Percentiles rank a stretch among this genome's conserved stretches.
These are phyloP conservation scores for Harringtonia lauricola DNA, from an alignment of 2,329 filamentous ascomycete genomes.

Conservation along the genomic window DNA sequence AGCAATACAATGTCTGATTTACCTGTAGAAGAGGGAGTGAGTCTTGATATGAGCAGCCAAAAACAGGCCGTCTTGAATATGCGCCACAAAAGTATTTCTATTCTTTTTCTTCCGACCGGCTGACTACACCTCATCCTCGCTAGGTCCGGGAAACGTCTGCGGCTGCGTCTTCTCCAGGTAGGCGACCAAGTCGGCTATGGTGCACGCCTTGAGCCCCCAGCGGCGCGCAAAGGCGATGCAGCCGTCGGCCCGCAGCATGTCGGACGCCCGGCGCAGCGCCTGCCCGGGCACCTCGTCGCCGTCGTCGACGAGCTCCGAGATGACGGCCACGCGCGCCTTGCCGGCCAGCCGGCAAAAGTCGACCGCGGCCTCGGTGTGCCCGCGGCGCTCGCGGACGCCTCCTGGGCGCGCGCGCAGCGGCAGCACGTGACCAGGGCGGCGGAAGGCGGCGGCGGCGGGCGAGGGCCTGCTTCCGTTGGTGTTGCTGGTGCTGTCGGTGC, in stretches of 20 bases:
- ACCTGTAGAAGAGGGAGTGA: background rate
- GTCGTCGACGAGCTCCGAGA: slow-evolving; percentile 86
- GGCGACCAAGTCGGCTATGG: slow-evolving; percentile 78
- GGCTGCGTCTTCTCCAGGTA: slow-evolving; percentile 71
- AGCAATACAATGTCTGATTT: background rate
- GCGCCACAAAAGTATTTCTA: background rate
- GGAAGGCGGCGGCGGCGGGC: slow-evolving; percentile 52
- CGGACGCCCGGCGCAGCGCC: slow-evolving; percentile 54
- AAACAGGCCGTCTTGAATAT: too few relatives aligned
- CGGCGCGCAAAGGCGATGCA: slow-evolving; percentile 79
- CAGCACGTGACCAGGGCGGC: slow-evolving; percentile 82
- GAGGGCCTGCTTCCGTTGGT: background rate
- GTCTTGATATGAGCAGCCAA: too few relatives aligned
- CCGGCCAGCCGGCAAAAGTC: slow-evolving; percentile 83
- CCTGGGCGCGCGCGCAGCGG: slow-evolving; percentile 70
- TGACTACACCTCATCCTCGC: slow-evolving; percentile 8
- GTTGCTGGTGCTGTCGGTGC: background rate
- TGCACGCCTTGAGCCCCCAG: slow-evolving; percentile 89
- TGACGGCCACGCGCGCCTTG: slow-evolving; percentile 66
- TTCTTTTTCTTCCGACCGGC: background rate
- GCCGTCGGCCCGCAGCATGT: slow-evolving; percentile 85
- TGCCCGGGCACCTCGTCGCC: slow-evolving; percentile 60
- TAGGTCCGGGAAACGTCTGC: slow-evolving; percentile 8
- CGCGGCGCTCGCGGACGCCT: slow-evolving; percentile 66
- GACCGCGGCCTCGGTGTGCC: slow-evolving; percentile 88